Conservation (phyloP, 2,329 filamentous ascomycete species). For the Colletotrichum endophyticum region DNA sequence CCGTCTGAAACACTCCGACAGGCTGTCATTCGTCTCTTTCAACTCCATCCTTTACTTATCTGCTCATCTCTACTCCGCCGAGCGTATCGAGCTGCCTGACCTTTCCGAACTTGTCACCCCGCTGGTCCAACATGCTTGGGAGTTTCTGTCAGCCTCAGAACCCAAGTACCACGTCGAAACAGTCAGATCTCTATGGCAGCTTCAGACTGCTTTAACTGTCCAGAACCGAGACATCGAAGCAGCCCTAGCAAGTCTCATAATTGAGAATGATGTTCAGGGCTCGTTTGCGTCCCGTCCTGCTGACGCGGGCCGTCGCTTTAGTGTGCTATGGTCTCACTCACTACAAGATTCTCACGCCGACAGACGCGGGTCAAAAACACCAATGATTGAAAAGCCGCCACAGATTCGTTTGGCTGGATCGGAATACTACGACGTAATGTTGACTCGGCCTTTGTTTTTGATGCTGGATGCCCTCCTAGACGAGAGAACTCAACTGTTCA, state of each 20-base stretch:
- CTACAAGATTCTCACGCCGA: constrained; percentile 57
- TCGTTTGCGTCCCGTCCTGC: constrained; percentile 53
- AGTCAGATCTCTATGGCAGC: constrained; percentile 82
- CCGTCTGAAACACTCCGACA: constrained; percentile 43
- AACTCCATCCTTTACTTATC: constrained; percentile 64
- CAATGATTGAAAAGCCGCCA: constrained; percentile 35
- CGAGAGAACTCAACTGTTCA: constrained; percentile 74
- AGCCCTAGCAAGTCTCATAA: constrained; percentile 73
- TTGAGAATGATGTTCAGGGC: constrained; percentile 54
- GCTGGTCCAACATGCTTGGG: constrained; percentile 78
- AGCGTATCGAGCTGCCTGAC: constrained; percentile 56
- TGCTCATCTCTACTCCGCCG: constrained; percentile 59
- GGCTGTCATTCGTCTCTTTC: constrained; percentile 58
- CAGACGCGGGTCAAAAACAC: constrained; percentile 44
- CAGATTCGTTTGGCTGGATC: constrained; percentile 54
- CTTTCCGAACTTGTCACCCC: constrained; percentile 68
- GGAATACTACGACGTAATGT: constrained; percentile 73
- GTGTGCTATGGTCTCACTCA: constrained; percentile 83
- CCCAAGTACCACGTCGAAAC: constrained; percentile 96
- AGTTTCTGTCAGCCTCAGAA: constrained; percentile 77
- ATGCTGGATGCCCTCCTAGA: constrained; percentile 80
- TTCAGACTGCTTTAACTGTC: constrained; percentile 75
- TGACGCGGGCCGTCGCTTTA: constrained; percentile 73
- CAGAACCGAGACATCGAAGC: constrained; percentile 80
- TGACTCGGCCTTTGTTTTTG: constrained; percentile 81